A percentile compares a stretch with the other conserved stretches of the same genome.
These are phyloP conservation scores for Sclerotinia nivalis DNA, from an alignment of 2,329 filamentous ascomycete genomes.

Conservation along the genomic window DNA sequence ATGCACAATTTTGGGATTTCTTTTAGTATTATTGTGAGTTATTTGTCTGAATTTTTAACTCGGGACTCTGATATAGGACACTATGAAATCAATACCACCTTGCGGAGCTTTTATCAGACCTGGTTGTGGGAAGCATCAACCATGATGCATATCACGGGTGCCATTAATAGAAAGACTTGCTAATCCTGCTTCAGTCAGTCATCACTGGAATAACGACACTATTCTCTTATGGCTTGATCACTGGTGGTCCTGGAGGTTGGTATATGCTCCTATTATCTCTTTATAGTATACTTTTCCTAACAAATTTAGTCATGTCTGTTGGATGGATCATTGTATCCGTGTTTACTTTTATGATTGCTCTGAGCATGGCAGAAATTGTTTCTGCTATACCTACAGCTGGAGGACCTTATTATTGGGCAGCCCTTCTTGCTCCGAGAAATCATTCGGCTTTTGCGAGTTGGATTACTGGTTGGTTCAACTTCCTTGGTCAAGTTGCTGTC, in stretches of 20 bases:
- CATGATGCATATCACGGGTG: background rate
- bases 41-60: background rate
- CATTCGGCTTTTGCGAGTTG: slow-evolving; percentile 49
- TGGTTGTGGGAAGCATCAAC: background rate
- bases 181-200: slow-evolving; percentile 50
- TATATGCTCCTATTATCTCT: slow-evolving; percentile 28
- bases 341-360: slow-evolving; percentile 56
- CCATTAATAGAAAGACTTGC: background rate
- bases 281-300: background rate
- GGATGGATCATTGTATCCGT: slow-evolving; percentile 58
- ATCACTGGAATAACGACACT: slow-evolving; percentile 61
- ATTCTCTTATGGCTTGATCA: slow-evolving; percentile 57
- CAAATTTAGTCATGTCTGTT: slow-evolving; percentile 51
- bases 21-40: slow-evolving; percentile 59
- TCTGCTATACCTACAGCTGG: slow-evolving; percentile 59
- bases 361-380: slow-evolving; percentile 60
- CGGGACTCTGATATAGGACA: background rate
- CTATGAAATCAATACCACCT: background rate
- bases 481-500: slow-evolving; percentile 51
- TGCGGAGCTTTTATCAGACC: background rate
- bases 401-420: slow-evolving; percentile 62
- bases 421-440: slow-evolving; percentile 53
- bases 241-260: slow-evolving; percentile 57
- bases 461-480: slow-evolving; percentile 53
- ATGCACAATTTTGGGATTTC: slow-evolving; percentile 63